Base-by-base conservation (phyloP, 2,329 filamentous ascomycete genomes). In the Knoxdaviesia proteae region DNA sequence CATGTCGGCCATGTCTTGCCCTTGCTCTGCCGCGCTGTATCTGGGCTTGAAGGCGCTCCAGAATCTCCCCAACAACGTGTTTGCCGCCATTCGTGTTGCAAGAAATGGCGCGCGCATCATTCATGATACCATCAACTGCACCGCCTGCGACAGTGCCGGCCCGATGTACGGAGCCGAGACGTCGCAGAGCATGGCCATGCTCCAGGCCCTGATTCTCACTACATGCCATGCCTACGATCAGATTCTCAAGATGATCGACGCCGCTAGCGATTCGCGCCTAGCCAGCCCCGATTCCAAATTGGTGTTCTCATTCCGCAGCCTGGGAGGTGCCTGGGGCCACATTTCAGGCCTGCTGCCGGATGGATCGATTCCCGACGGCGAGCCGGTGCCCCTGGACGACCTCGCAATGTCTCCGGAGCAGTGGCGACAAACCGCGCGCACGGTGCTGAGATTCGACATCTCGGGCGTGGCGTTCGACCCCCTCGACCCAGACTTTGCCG, bases 141-240 rank as follows among this genome's bases (percentile, higher is more conserved):
- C 58, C 1, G 48, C 54, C 10, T 77, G 73, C 56, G 64, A 62
- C 41, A 54, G 58, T 34, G 8, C 36, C 9, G 20, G 20, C 20
- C 20, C 20, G 20, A 20, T 20, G 2, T 20, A 20, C 20, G 20
- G 20, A 20, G 20, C 20, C 20, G 20, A 69, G 42, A 49, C 61
- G 32, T 69, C 72, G 47, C 73, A 77, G 52, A 74, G 64, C 50
- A 60, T 68, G 41, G 75, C 76, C 70, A 60, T 73, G 42, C 58
- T 77, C 4, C 69, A 64, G 6, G 65, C 71, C 2, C 61, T 77
- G 32, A 57, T 77, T 4, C 71, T 71, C 2, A 68, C 69, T 6
- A 63, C 71, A 38, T 70, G 67, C 42, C 67, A 73, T 51, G 67
- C 69, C 6, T 77, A 77, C 58, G 62, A 61, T 43, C 58, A 55